These are phyloP conservation scores for Chaetomium tenue DNA, from an alignment of 495 filamentous ascomycete genomes.

Conservation along the genomic window DNA sequence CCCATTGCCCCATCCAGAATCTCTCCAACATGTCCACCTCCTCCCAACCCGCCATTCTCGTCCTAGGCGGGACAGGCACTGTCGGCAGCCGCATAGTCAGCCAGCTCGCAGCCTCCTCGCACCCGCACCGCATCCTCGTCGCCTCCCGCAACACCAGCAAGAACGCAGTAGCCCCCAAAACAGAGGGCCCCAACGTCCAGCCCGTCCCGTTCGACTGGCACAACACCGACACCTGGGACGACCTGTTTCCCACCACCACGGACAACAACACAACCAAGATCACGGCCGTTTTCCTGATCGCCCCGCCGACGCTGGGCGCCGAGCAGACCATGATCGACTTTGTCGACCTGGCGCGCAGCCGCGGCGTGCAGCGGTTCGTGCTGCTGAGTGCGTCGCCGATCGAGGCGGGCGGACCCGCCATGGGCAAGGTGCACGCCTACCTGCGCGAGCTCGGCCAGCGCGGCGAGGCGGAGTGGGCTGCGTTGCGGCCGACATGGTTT, in stretches of 20 bases:
- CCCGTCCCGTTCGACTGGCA: constrained; percentile 51
- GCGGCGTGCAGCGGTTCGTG: constrained; percentile 45
- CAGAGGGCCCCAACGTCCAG: constrained; percentile 4
- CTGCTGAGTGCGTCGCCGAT: constrained; percentile 43
- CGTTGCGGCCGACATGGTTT: constrained; percentile 48
- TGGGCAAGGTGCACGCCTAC: constrained; percentile 41
- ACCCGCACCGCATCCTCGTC: constrained; percentile 34
- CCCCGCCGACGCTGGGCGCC: constrained; percentile 30
- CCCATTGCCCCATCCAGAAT: not conserved
- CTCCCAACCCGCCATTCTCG: constrained; percentile 34
- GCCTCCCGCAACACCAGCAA: constrained; percentile 41
- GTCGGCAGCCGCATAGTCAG: constrained; percentile 43
- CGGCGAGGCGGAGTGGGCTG: constrained; percentile 45
- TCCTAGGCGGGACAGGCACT: constrained; percentile 52
- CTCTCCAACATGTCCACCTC: constrained; percentile 8
- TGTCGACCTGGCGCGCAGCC: constrained; percentile 40
- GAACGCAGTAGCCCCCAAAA: not conserved
- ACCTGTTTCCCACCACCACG: constrained; percentile 29
- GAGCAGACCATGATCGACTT: constrained; percentile 38
- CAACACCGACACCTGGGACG: constrained; percentile 42
- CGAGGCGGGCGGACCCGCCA: constrained; percentile 38
- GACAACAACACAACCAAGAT: constrained; percentile 3
- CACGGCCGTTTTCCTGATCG: constrained; percentile 43
- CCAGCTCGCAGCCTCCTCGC: constrained; percentile 36
- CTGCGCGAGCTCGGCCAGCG: constrained; percentile 40